Percentiles rank a stretch among this genome's conserved stretches.
Conservation (phyloP, 345 rosid species). For the Iberis pinnata region DNA sequence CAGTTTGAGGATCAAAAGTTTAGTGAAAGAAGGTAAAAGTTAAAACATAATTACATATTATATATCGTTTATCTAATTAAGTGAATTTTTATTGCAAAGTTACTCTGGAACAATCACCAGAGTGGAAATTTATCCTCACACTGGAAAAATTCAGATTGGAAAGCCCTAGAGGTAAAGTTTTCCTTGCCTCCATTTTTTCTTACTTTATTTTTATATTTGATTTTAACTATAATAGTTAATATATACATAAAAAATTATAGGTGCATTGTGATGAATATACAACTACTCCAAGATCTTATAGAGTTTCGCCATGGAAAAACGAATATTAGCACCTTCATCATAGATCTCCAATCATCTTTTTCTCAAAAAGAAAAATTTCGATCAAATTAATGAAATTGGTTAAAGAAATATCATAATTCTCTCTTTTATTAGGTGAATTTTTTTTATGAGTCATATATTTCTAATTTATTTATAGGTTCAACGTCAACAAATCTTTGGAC, state of each 20-base stretch:
- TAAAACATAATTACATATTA: background rate
- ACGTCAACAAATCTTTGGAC: too few species aligned
- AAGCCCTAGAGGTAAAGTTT: background rate
- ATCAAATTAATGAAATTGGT: background rate
- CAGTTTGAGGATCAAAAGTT: slow-evolving; percentile 50
- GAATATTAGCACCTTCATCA: slow-evolving; percentile 34
- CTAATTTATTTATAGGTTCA: background rate
- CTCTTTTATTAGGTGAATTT: background rate
- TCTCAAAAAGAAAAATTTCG: background rate
- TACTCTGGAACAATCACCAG: background rate
- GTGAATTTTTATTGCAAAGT: background rate
- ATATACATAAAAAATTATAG: slow-evolving; percentile 24
- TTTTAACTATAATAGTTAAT: background rate
- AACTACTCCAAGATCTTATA: slow-evolving; percentile 17
- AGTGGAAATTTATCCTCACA: background rate
- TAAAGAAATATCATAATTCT: background rate
- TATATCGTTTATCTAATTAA: too few species aligned
- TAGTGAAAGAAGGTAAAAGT: slow-evolving; percentile 1
- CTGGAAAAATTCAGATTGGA: background rate
- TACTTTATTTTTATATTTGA: too few species aligned
- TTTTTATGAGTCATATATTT: background rate
- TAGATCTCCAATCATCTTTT: background rate
- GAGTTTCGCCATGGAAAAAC: slow-evolving; percentile 46
- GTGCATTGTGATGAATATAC: slow-evolving; percentile 60
- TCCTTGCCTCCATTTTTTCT: too few species aligned